A percentile compares a stretch with the other conserved stretches of the same genome.
Conservation (phyloP, 371 early-diverging fungal genomes). For the Globomyces sp. region DNA sequence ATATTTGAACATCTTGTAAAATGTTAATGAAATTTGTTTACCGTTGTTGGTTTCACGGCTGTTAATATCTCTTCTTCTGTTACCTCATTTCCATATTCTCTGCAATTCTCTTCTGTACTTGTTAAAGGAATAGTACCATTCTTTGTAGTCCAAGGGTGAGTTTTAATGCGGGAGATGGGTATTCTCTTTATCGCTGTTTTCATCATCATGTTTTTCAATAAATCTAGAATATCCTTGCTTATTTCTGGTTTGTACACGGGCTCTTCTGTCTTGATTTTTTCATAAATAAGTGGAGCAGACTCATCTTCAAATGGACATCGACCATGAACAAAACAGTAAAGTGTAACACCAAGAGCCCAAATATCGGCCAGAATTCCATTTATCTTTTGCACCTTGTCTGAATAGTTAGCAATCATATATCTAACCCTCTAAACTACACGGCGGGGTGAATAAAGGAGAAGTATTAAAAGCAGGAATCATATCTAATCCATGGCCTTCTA, state of each 20-base stretch:
- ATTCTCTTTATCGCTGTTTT: constrained; percentile 78
- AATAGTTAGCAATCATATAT: background rate
- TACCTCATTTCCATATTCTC: constrained; percentile 63
- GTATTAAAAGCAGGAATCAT: constrained; percentile 39
- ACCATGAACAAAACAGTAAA: constrained; percentile 94
- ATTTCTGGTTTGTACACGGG: constrained; percentile 29
- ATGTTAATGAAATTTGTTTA: no score
- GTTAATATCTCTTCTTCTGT: constrained; percentile 84
- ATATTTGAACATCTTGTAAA: no score
- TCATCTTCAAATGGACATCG: constrained; percentile 82
- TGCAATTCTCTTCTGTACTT: constrained; percentile 76
- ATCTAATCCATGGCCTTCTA: constrained; percentile 41
- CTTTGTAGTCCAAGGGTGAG: constrained; percentile 85
- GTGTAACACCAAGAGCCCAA: constrained; percentile 68
- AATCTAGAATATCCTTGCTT: constrained; percentile 48
- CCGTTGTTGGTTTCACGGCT: constrained; percentile 59
- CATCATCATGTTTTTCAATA: constrained; percentile 71
- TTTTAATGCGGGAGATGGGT: constrained; percentile 62
- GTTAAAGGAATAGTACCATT: constrained; percentile 66
- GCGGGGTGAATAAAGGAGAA: constrained; percentile 46
- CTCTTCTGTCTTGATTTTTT: constrained; percentile 61
- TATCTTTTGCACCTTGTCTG: constrained; percentile 27
- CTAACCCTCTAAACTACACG: background rate
- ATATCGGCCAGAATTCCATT: constrained; percentile 48
- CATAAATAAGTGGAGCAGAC: constrained; percentile 65